Conservation (phyloP, 805 yeast genomes). For the Myxozyma monticola region DNA sequence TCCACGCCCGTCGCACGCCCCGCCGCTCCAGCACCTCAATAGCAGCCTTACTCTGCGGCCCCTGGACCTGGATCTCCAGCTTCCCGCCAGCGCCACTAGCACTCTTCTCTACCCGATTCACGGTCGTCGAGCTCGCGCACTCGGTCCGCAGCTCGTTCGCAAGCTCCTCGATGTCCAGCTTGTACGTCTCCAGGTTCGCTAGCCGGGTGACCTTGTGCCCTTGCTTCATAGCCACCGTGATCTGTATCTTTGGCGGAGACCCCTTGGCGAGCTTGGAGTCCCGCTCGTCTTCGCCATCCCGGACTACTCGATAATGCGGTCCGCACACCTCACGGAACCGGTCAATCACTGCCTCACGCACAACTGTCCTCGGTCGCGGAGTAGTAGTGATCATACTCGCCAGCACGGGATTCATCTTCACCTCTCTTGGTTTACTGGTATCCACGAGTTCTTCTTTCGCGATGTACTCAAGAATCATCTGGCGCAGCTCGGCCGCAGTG, state of each 20-base stretch:
- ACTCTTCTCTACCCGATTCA: slow-evolving; percentile 37
- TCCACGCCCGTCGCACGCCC: slow-evolving; percentile 68
- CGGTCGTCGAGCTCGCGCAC: slow-evolving; percentile 87
- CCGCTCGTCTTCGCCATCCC: slow-evolving; percentile 42
- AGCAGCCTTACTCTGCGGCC: slow-evolving; percentile 72
- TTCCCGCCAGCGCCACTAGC: slow-evolving; percentile 51
- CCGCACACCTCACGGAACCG: slow-evolving; percentile 47
- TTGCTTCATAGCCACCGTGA: slow-evolving; percentile 71
- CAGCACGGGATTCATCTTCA: slow-evolving; percentile 58
- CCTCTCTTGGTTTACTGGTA: slow-evolving; percentile 51
- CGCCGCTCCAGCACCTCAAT: slow-evolving; percentile 57
- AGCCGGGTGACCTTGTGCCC: slow-evolving; percentile 84
- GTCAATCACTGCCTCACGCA: slow-evolving; percentile 42
- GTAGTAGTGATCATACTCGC: background rate
- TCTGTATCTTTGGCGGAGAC: slow-evolving; percentile 60
- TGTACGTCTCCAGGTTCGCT: slow-evolving; percentile 65
- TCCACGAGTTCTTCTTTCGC: slow-evolving; percentile 52
- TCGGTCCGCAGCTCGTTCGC: slow-evolving; percentile 69
- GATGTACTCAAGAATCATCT: slow-evolving; percentile 58
- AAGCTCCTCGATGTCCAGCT: slow-evolving; percentile 61
- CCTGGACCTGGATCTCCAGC: slow-evolving; percentile 82
- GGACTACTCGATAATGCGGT: slow-evolving; percentile 49
- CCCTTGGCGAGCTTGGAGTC: slow-evolving; percentile 56
- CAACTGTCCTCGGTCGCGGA: slow-evolving; percentile 32
- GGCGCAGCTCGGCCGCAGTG: slow-evolving; percentile 55